Percentiles rank a stretch among this genome's conserved stretches.
These are phyloP conservation scores for Suillus brevipes DNA, from an alignment of 768 basidiomycete genomes.

Conservation along the genomic window DNA sequence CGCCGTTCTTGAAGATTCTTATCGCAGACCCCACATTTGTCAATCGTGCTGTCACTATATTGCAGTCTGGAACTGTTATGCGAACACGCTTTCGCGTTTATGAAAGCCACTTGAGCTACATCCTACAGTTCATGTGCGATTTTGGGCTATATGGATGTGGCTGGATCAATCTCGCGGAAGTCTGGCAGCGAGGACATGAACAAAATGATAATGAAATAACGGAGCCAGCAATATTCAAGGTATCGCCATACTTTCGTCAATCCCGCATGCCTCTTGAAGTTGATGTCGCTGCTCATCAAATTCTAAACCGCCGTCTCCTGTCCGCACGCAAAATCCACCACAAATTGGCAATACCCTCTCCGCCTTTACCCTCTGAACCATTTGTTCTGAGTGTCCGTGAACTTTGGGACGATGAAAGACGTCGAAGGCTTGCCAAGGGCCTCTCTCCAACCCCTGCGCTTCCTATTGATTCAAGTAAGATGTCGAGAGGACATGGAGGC, in stretches of 20 bases:
- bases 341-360: conserved; percentile 58
- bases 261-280: conserved; percentile 78
- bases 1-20: conserved; percentile 87
- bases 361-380: conserved; percentile 58
- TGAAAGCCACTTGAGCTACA: conserved; percentile 88
- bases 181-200: conserved; percentile 55
- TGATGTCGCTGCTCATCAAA: conserved; percentile 78
- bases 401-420: conserved; percentile 95
- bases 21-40: conserved; percentile 69
- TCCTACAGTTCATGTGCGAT: conserved; percentile 92
- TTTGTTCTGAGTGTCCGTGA: conserved; percentile 88
- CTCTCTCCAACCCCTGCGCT: conserved; percentile 72
- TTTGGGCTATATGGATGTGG: conserved; percentile 95
- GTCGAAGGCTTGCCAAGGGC: conserved; percentile 64
- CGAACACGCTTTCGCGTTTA: conserved; percentile 74
- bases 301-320: conserved; percentile 78
- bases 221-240: conserved; percentile 34
- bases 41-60: conserved; percentile 69
- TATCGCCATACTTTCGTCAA: conserved; percentile 64
- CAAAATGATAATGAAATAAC: conserved; percentile 18
- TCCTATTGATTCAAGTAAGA: conserved; percentile 68
- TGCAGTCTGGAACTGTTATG: conserved; percentile 84
- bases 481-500: conserved; percentile 53
- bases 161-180: conserved; percentile 73
- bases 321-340: conserved; percentile 66